Evolutionary conservation across 2,329 filamentous ascomycete species (phyloP), one percentile per base, ranked within the genome.

Genomic region (Pseudogymnoascus sp.): DNA sequence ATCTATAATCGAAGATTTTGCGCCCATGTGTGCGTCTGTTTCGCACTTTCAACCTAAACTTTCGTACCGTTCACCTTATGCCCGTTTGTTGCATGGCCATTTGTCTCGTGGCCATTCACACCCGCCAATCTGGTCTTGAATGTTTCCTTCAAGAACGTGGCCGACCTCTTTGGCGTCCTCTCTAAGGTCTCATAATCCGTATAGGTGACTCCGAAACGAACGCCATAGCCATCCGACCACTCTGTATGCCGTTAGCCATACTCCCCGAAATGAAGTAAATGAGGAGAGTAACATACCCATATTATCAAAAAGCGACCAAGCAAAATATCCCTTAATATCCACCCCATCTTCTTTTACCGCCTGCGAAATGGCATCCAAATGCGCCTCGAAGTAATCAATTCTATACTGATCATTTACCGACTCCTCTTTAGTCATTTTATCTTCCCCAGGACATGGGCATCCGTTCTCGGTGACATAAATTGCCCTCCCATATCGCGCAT

Each of bases 361-460:
- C 61, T 65, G 65, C 8, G 68, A 72, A 37, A 78, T 73, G 0
- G 76, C 71, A 38, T 78, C 73, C 1, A 78, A 64, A 28, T 78
- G 75, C 18, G 74, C 70, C 11, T 71, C 67, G 60, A 78, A 76
- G 52, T 78, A 78, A 8, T 68, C 63, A 5, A 73, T 68, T 1
- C 76, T 70, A 60, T 74, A 78, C 2, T 63, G 64, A 62, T 78
- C 76, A 9, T 76, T 63, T 0, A 78, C 70, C 0, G 74, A 71
- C 60, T 76, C 71, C 21, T 74, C 70, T 0, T 70, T 62, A 0
- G 67, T 70, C 75, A 76, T 76, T 58, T 69, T 66, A 14, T 75
- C 66, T 59, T 71, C 70, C 4, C 66, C 69, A n/a, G 70, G 70
- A 59, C 69, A 77, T 2, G 73, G 74, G 55, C 75, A 77, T 7